Evolutionary conservation across 1,284 basidiomycete genomes (phyloP), one percentile per base, ranked within the genome.

Genomic region (Cryptococcus maquisensis): DNA sequence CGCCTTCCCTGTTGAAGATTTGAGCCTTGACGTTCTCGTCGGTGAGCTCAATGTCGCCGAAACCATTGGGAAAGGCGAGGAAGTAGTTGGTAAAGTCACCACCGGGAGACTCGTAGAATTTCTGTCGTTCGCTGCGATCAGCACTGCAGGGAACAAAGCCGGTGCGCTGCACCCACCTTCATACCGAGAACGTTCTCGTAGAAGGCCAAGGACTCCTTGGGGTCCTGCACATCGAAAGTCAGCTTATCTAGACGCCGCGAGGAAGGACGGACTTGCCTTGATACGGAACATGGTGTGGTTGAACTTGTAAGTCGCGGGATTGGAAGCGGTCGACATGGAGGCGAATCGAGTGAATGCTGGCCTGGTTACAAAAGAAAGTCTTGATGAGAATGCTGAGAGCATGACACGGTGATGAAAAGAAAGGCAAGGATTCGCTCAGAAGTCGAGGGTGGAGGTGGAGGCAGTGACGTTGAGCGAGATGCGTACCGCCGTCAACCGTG

Each of bases 141-240:
- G 24, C 18, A 16, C 36, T n/a, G 16, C 2, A 9, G 16, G 12
- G 26, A 16, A 36, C 44, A 42, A 16, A 55, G 7, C 20, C 10
- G 10, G 16, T 16, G 21, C 2, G 9, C 23, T 10, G 21, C n/a
- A 61, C 65, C 41, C 55, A 68, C 67, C 61, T 93, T 86, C 92
- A 97, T 95, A 61, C 94, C 93, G 44, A 96, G 80, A 51, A 79
- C 86, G 47, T 87, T 82, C 54, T 82, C 81, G 77, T 91, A 92
- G 74, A 90, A 92, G 40, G 77, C 61, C 48, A 72, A 59, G 21
- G 89, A 90, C 40, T 76, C 79, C 66, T 92, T 84, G 16, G 90
- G 87, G 74, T 96, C 91, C 79, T 32, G 10, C 6, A 32, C 7
- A 32, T 32, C 28, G 28, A 32, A 32, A 32, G 28, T 32, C 28